Evolutionary conservation across 2,329 filamentous ascomycete genomes (phyloP).

Genomic region (Fusarium piperis): DNA sequence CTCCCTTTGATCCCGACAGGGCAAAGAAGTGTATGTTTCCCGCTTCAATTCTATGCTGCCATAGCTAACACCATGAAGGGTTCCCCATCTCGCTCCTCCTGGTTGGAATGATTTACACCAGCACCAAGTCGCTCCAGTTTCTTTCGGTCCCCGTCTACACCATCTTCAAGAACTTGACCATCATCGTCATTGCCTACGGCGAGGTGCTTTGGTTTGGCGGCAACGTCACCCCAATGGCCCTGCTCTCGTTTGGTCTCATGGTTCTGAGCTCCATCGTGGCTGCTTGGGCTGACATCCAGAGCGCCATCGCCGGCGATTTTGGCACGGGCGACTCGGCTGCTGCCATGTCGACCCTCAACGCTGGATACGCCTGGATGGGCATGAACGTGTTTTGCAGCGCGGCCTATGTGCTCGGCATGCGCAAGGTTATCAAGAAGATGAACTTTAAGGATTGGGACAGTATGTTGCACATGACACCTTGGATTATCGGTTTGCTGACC

Average conservation of each 20-base stretch:
- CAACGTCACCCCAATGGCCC: constrained; percentile 84
- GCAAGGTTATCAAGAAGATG: constrained; percentile 98
- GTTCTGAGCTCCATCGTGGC: constrained; percentile 93
- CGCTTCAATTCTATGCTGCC: background rate
- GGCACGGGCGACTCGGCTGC: constrained; percentile 69
- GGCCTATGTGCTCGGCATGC: constrained; percentile 89
- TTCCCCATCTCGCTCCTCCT: constrained; percentile 95
- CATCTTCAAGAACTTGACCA: constrained; percentile 99
- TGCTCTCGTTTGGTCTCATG: constrained; percentile 97
- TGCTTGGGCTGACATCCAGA: constrained; percentile 96
- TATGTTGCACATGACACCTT: constrained; percentile 61
- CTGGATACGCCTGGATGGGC: constrained; percentile 97
- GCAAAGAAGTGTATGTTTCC: constrained; percentile 81
- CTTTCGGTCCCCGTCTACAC: constrained; percentile 98
- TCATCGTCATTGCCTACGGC: constrained; percentile 97
- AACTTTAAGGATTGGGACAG: constrained; percentile 99
- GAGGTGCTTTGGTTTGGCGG: constrained; percentile 99
- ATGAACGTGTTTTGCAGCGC: constrained; percentile 96
- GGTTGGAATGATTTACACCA: constrained; percentile 99
- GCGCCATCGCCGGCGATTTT: constrained; percentile 74
- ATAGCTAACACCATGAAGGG: constrained; percentile 65
- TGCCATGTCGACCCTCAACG: constrained; percentile 88
- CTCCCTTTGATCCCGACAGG: constrained; percentile 86
- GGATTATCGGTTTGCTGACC: constrained; percentile 44
- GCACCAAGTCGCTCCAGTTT: constrained; percentile 94